phyloP scores from a whole-genome alignment of 306 rosid genomes.

The Cicer pinnatifidum region DNA sequence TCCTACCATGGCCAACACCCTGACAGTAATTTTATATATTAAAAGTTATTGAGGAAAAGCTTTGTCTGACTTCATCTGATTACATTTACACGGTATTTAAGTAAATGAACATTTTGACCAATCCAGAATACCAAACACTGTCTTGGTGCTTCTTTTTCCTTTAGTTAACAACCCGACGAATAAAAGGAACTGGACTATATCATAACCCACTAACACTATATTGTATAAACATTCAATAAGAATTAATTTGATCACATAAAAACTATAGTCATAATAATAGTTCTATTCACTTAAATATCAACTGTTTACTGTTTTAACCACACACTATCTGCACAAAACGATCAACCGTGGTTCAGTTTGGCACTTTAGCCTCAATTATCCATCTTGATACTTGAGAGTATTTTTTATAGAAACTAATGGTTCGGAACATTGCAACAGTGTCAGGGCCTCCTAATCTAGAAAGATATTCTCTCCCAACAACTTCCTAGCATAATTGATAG shows the following conservation, averaged over 20 bases:
- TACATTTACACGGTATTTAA: background rate
- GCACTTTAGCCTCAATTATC: background rate
- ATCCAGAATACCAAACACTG: background rate
- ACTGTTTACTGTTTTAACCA: background rate
- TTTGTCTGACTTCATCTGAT: background rate
- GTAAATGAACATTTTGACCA: slow-evolving; percentile 3
- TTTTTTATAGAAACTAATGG: too few species aligned
- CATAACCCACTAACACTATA: too few species aligned
- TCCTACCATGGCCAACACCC: background rate
- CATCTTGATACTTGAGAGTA: background rate
- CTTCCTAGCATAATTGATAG: background rate
- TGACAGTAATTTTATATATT: background rate
- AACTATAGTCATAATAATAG: too few species aligned
- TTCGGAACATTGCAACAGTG: too few species aligned
- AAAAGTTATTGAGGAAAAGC: background rate
- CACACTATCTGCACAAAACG: background rate
- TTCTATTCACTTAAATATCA: too few species aligned
- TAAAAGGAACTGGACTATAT: background rate
- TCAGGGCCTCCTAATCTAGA: too few species aligned
- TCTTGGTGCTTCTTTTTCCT: background rate
- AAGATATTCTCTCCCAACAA: too few species aligned
- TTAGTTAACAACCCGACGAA: background rate
- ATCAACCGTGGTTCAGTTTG: background rate
- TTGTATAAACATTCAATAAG: too few species aligned
- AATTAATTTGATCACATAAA: too few species aligned